phyloP scores from a whole-genome alignment of 306 rosid genomes.

The Vigna nakashimae region DNA sequence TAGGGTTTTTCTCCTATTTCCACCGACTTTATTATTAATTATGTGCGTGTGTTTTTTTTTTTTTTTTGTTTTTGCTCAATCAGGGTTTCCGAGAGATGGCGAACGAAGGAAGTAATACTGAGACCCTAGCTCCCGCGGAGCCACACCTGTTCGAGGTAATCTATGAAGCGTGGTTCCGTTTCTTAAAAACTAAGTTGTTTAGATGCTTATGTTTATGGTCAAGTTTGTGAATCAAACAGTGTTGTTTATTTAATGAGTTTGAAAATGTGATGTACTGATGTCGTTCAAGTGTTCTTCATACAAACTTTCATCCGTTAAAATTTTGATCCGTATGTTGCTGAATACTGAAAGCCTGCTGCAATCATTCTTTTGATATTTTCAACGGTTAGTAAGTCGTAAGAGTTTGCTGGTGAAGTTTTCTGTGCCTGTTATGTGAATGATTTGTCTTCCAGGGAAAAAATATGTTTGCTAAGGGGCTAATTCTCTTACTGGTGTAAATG shows the following conservation, averaged over 20 bases:
- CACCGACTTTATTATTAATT: background rate
- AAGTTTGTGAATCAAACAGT: conserved; percentile 17
- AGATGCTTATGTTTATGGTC: background rate
- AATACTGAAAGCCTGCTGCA: background rate
- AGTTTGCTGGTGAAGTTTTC: background rate
- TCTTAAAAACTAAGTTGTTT: background rate
- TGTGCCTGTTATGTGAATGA: background rate
- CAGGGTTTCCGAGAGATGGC: conserved; percentile 67
- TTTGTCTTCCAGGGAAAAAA: background rate
- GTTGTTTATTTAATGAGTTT: conserved; percentile 15
- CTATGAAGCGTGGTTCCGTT: background rate
- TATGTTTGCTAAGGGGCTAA: background rate
- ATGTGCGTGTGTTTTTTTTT: conserved; percentile 3
- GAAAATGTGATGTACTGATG: conserved; percentile 15
- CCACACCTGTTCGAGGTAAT: conserved; percentile 78
- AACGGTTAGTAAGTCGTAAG: conserved; percentile 3
- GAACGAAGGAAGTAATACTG: conserved; percentile 80
- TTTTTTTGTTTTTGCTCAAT: conserved; percentile 19
- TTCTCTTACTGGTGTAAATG: background rate
- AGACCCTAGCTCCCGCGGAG: conserved; percentile 66
- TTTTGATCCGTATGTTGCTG: conserved; percentile 17
- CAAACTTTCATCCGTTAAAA: background rate
- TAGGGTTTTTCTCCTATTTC: conserved; percentile 68
- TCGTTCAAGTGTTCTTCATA: background rate
- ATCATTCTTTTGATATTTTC: conserved; percentile 14